These are phyloP conservation scores for Lentinula novae-zelandiae DNA, from an alignment of 1,284 basidiomycete species.

Conservation along the genomic window DNA sequence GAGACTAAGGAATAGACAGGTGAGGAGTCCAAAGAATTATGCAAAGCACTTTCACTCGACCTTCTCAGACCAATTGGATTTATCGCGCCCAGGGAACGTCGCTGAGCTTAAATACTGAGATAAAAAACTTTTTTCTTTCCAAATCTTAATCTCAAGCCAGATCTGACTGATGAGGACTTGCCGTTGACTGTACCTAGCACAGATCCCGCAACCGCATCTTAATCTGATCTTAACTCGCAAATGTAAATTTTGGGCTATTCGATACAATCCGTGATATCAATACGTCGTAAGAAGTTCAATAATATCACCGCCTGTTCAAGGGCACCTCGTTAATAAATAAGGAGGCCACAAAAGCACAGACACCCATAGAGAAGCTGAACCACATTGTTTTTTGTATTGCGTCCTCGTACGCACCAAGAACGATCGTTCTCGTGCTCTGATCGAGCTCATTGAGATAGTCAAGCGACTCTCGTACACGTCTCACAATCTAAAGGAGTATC, in stretches of 20 bases:
- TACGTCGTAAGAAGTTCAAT: not conserved
- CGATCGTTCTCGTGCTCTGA: slow-evolving; percentile 36
- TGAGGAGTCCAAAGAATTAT: no score
- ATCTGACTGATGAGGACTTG: no score
- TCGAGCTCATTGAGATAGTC: slow-evolving; percentile 48
- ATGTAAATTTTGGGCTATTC: no score
- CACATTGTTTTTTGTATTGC: slow-evolving; percentile 46
- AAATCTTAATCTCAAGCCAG: not conserved
- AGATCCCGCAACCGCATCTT: not conserved
- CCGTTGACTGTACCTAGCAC: no score
- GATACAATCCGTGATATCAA: not conserved
- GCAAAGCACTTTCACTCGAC: no score
- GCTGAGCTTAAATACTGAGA: not conserved
- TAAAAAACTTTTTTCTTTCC: not conserved
- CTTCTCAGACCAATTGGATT: no score
- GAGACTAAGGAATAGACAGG: no score
- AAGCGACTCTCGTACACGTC: slow-evolving; percentile 51
- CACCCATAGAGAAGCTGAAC: slow-evolving; percentile 39
- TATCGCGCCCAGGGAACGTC: not conserved
- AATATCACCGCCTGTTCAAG: slow-evolving; percentile 19
- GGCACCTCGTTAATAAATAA: slow-evolving; percentile 51
- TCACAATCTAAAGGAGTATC: slow-evolving; percentile 39
- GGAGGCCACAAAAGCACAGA: slow-evolving; percentile 36
- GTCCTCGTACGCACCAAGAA: slow-evolving; percentile 44
- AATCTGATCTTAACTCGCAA: not conserved